Evolutionary conservation across 139 green algal species (phyloP), one percentile per base, ranked within the genome.

Genomic region (Picochlorum sp.): DNA sequence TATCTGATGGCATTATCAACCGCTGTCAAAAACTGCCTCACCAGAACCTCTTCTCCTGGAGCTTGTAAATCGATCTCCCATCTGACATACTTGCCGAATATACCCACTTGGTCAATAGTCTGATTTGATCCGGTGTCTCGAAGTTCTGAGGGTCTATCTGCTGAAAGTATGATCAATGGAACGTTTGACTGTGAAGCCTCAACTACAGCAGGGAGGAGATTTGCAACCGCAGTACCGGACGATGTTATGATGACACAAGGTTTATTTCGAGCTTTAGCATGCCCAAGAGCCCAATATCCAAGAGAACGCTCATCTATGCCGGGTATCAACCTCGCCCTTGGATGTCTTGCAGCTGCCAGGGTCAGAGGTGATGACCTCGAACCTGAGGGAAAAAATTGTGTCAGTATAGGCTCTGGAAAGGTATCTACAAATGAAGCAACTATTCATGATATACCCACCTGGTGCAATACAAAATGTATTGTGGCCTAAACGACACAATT

Each of bases 221-320:
- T 98, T 40, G 88, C 88, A 7, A 98, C 93, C 2, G 93, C 93
- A 0, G 93, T 98, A 50, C 93, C 93, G 29, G 76, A 91, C 25
- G 79, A 81, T 1, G 77, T 89, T 18, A 96, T 77, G 4, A 96
- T 65, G 3, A 70, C 80, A 9, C 81, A 59, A 9, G 73, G 73
- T 24, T 35, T 55, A 44, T 67, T 53, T 4, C 63, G 69, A 20
- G 78, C 75, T 0, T 75, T 65, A 26, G 64, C 80, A 67, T 80
- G 85, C 20, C 93, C 93, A 7, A 98, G 58, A 0, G 91, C 90
- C 80, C 89, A 94, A 68, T 97, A 99, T 1, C 73, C 91, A n/a
- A 99, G 79, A 4, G 80, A 93, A 45, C 93, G 85, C 74, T 99
- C 93, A 63, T 99, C 93, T 31, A 98, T 85, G 78, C 87, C 91